Evolutionary conservation across 139 green algal genomes (phyloP).

Genomic region (Micractinium sp.): DNA sequence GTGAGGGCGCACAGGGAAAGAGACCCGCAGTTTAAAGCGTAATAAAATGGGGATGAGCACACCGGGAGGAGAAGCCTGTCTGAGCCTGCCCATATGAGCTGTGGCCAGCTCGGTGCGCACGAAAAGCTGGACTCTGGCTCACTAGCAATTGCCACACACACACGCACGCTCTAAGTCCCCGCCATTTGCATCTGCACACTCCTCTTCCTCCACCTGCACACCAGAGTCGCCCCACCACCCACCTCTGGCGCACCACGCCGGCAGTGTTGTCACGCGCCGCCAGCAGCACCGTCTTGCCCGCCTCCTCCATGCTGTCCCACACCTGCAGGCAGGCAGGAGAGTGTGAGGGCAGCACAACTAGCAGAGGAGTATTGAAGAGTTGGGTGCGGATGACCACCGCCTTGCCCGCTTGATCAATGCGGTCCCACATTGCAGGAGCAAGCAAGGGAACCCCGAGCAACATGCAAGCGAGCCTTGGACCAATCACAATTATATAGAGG

Average conservation of each 20-base stretch:
- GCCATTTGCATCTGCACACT: no score
- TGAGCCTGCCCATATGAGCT: neutral
- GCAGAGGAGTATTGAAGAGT: neutral
- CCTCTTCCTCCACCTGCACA: neutral
- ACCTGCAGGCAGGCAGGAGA: neutral
- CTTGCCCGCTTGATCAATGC: no score
- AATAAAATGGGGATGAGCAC: neutral
- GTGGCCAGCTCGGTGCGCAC: no score
- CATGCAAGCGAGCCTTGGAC: no score
- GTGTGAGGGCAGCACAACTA: neutral
- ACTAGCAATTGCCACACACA: neutral
- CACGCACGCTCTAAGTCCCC: neutral
- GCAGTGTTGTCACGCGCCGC: conserved; percentile 20
- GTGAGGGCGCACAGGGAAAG: no score
- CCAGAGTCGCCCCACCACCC: neutral
- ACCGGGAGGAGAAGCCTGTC: neutral
- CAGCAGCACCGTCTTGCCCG: conserved; percentile 23
- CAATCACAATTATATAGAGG: no score
- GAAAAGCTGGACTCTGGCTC: neutral
- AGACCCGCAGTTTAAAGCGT: no score
- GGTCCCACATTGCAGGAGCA: no score
- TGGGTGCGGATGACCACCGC: no score
- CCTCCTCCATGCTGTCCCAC: conserved; percentile 36
- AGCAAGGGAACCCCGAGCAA: neutral
- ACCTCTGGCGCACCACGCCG: conserved; percentile 21